Percentiles rank a stretch among this genome's conserved stretches.
These are phyloP conservation scores for Fusarium longipes DNA, from an alignment of 2,329 filamentous ascomycete species.

Conservation along the genomic window DNA sequence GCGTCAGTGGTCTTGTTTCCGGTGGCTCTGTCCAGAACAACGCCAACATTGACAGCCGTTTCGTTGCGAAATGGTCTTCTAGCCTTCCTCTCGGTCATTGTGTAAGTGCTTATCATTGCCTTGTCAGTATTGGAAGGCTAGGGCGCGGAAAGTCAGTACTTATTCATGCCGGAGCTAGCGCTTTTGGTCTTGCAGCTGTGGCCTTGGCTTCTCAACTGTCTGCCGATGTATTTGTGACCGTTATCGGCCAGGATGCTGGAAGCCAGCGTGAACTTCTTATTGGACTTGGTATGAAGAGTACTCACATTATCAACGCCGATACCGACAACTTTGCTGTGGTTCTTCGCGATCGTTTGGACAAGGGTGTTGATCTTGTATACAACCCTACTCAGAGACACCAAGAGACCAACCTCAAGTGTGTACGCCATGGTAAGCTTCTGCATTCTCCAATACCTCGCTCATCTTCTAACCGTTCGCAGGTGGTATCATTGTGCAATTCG, in stretches of 20 bases:
- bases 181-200: conserved; percentile 58
- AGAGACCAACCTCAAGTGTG: conserved; percentile 50
- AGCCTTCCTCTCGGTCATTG: conserved; percentile 53
- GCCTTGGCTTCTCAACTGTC: conserved; percentile 53
- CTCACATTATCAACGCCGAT: conserved; percentile 54
- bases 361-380: conserved; percentile 58
- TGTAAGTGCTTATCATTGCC: conserved; percentile 57
- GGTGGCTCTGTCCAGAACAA: conserved; percentile 52
- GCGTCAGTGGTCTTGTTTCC: conserved; percentile 55
- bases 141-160: conserved; percentile 51
- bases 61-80: conserved; percentile 50
- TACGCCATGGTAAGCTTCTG: conserved; percentile 50
- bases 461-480: conserved; percentile 41
- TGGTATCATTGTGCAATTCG: conserved; percentile 51
- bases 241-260: conserved; percentile 44
- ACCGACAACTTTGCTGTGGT: conserved; percentile 50
- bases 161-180: conserved; percentile 58
- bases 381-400: conserved; percentile 56
- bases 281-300: conserved; percentile 48
- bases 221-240: conserved; percentile 57
- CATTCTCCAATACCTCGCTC: neutral
- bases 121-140: conserved; percentile 51
- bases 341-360: conserved; percentile 49
- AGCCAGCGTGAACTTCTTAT: conserved; percentile 54
- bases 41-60: conserved; percentile 49